Evolutionary conservation across 225 moss, liverwort and hornwort genomes (phyloP), one percentile per base, ranked within the genome.

Genomic region (Neckera pumila): DNA sequence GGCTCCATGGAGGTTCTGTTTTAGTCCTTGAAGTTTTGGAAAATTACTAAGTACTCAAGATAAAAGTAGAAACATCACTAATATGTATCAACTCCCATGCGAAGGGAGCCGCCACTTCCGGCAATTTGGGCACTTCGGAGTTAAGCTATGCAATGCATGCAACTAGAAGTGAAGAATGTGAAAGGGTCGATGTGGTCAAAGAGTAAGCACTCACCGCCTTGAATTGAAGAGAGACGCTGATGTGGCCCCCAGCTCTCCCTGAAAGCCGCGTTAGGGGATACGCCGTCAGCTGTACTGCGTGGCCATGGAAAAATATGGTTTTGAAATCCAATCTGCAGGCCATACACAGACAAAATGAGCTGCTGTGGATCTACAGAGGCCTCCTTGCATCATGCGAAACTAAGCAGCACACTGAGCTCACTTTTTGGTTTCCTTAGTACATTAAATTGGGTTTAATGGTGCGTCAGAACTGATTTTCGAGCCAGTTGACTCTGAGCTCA

Each of bases 161-260:
- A 82, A 42, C 62, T 63, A 45, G 36, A 80, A 65, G 56, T 45
- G 40, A 28, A 70, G 83, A 75, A 84, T 56, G 40, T 38, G 51
- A 34, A 42, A 67, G 60, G 9, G 69, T 60, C 16, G n/a, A 26
- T 61, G 79, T 31, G 69, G 65, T 11, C 42, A 53, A 90, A 60
- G 75, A 57, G 51, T 49, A 20, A 60, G 85, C 43, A 40, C 86
- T 84, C 67, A 91, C 91, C 67, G 80, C 38, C 43, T 80, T 84
- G 82, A 92, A 92, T 15, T 22, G 73, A 59, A 93, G 82, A 40
- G 91, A 86, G 57, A 93, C 64, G 72, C 70, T 93, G 88, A 93
- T 66, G 36, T 67, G 86, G 23, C 91, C 93, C 49, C 79, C 86
- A 65, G 77, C 23, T 81, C 31, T 81, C 49, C 91, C 90, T 84